Percentiles rank a stretch among this genome's conserved stretches.
phyloP scores from a whole-genome alignment of 2,329 filamentous ascomycete genomes.

The Acrocalymma vagum region DNA sequence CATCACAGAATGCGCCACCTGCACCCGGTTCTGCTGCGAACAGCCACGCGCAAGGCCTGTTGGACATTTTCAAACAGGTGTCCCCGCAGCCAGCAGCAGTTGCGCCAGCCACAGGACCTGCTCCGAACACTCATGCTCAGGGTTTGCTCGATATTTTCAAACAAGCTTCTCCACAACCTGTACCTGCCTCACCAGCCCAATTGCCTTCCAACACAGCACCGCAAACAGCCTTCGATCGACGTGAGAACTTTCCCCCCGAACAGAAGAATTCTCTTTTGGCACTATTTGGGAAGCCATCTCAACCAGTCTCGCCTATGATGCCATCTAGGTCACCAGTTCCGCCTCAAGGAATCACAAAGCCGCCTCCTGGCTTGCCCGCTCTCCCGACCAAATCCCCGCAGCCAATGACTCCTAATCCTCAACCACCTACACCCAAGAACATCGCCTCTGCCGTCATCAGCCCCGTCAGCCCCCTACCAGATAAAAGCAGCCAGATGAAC shows the following conservation, averaged over 20 bases:
- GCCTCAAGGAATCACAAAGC: too few species aligned
- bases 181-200: slow-evolving; percentile 8
- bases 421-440: slow-evolving; percentile 39
- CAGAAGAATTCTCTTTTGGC: slow-evolving; percentile 47
- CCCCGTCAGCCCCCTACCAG: slow-evolving; percentile 46
- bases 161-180: slow-evolving; percentile 20
- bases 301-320: slow-evolving; percentile 16
- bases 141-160: slow-evolving; percentile 31
- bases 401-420: slow-evolving; percentile 24
- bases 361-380: slow-evolving; percentile 1
- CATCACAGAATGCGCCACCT: slow-evolving; percentile 35
- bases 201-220: slow-evolving; percentile 9
- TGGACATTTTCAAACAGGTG: slow-evolving; percentile 23
- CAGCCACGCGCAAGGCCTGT: slow-evolving; percentile 12
- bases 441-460: slow-evolving; percentile 46
- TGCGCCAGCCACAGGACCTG: slow-evolving; percentile 8
- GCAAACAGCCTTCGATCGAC: slow-evolving; percentile 29
- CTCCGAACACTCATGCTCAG: slow-evolving; percentile 26
- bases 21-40: slow-evolving; percentile 12
- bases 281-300: slow-evolving; percentile 42
- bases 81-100: slow-evolving; percentile 15
- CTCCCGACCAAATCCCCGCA: slow-evolving; percentile 24
- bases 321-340: slow-evolving; percentile 17
- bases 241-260: slow-evolving; percentile 35
- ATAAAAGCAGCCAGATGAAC: slow-evolving; percentile 29